These are phyloP conservation scores for Elongisporangium anandrum DNA, from an alignment of 352 stramenopile genomes.

Conservation along the genomic window DNA sequence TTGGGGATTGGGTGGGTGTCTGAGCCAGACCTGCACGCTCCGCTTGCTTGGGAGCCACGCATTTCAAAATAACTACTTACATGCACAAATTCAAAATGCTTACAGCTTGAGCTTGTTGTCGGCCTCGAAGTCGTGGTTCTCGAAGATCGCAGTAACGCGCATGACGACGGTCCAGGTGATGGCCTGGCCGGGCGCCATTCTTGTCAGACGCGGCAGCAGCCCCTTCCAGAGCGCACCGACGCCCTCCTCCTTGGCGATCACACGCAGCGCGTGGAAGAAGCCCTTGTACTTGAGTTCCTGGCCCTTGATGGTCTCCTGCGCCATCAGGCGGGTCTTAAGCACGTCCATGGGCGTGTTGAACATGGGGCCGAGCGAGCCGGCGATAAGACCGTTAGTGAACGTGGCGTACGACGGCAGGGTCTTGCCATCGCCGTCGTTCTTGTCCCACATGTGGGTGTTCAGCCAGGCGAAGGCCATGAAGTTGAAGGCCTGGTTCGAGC, in stretches of 20 bases:
- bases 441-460: constrained; percentile 92
- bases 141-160: constrained; percentile 84
- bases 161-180: constrained; percentile 95
- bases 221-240: constrained; percentile 95
- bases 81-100: constrained; percentile 5
- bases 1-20: neutral
- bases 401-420: constrained; percentile 91
- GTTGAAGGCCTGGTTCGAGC: constrained; percentile 98
- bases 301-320: constrained; percentile 84
- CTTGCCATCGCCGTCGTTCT: constrained; percentile 87
- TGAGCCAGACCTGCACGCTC: neutral
- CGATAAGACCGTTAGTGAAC: constrained; percentile 92
- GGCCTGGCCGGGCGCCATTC: constrained; percentile 96
- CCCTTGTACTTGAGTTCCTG: constrained; percentile 95
- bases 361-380: constrained; percentile 80
- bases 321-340: constrained; percentile 93
- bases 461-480: constrained; percentile 94
- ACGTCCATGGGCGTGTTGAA: constrained; percentile 92
- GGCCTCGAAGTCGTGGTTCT: constrained; percentile 58
- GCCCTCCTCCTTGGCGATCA: constrained; percentile 96
- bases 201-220: constrained; percentile 91
- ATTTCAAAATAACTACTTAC: neutral
- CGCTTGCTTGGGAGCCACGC: too few relatives aligned
- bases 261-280: constrained; percentile 88
- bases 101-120: constrained; percentile 75